These are phyloP conservation scores for Mucor mucedo DNA, from an alignment of 371 early-diverging fungal species.

Conservation along the genomic window DNA sequence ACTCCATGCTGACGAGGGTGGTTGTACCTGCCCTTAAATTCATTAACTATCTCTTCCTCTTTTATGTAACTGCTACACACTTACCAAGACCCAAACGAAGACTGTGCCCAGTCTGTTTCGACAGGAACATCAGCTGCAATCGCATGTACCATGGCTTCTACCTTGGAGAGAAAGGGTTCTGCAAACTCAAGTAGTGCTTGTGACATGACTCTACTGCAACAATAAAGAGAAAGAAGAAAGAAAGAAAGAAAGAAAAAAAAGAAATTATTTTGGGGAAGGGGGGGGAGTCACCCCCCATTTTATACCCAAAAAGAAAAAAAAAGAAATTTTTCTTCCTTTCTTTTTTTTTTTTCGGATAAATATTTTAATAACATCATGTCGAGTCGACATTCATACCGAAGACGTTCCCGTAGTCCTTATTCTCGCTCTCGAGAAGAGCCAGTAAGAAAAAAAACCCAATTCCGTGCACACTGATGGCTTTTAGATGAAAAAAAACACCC, in stretches of 20 bases:
- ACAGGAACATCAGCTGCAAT: conserved; percentile 62
- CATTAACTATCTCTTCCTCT: background rate
- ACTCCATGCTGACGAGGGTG: conserved; percentile 65
- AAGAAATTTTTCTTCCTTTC: background rate
- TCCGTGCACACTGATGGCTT: background rate
- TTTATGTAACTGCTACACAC: background rate
- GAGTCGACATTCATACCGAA: conserved; percentile 9
- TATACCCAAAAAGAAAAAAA: background rate
- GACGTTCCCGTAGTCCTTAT: conserved; percentile 26
- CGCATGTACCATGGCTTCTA: conserved; percentile 41
- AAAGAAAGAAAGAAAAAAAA: conserved; percentile 3
- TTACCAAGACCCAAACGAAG: conserved; percentile 64
- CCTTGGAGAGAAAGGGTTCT: conserved; percentile 34
- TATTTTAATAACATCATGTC: background rate
- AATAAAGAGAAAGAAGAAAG: conserved; percentile 5
- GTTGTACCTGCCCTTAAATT: conserved; percentile 51
- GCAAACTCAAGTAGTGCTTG: conserved; percentile 15
- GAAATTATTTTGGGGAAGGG: background rate
- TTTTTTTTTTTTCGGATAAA: background rate
- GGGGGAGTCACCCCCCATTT: background rate
- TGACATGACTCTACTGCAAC: conserved; percentile 7
- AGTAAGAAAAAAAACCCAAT: background rate
- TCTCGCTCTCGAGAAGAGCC: conserved; percentile 3
- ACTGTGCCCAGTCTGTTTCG: conserved; percentile 63
- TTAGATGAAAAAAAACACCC: background rate